Conservation (phyloP, 768 basidiomycete species). For the Russula foetens region DNA sequence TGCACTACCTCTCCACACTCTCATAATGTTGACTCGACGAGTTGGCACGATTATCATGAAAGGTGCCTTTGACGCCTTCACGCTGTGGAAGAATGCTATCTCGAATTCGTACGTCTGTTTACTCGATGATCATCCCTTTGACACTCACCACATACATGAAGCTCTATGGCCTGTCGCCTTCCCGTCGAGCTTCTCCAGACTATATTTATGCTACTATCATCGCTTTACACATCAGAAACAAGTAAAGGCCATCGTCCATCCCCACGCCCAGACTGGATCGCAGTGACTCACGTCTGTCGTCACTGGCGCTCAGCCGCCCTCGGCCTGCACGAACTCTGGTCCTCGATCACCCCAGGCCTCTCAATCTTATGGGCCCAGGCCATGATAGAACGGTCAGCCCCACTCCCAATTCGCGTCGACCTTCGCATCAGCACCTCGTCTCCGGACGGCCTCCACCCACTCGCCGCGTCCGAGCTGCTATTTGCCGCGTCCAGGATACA, state of each 20-base stretch:
- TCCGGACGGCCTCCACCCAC: slow-evolving; percentile 9
- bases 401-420: slow-evolving; percentile 4
- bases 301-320: slow-evolving; percentile 14
- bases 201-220: not conserved
- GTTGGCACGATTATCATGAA: not conserved
- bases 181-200: slow-evolving; percentile 10
- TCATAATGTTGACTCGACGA: not conserved
- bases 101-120: not conserved
- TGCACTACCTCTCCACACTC: not conserved
- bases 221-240: not conserved
- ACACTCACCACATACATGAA: not conserved
- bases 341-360: slow-evolving; percentile 6
- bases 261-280: slow-evolving; percentile 3
- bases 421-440: slow-evolving; percentile 2
- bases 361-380: slow-evolving; percentile 12
- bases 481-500: slow-evolving; percentile 10
- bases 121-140: not conserved
- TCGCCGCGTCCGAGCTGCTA: slow-evolving; percentile 13
- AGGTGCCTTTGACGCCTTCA: not conserved
- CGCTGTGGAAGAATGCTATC: not conserved
- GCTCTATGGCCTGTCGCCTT: not conserved
- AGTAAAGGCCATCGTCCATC: not conserved
- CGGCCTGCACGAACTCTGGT: slow-evolving; percentile 13
- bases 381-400: slow-evolving; percentile 14
- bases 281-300: slow-evolving; percentile 8